A percentile compares a stretch with the other conserved stretches of the same genome.
Evolutionary conservation across 1,139 yeast genomes (phyloP).

Genomic region (Zygoascus sp.): DNA sequence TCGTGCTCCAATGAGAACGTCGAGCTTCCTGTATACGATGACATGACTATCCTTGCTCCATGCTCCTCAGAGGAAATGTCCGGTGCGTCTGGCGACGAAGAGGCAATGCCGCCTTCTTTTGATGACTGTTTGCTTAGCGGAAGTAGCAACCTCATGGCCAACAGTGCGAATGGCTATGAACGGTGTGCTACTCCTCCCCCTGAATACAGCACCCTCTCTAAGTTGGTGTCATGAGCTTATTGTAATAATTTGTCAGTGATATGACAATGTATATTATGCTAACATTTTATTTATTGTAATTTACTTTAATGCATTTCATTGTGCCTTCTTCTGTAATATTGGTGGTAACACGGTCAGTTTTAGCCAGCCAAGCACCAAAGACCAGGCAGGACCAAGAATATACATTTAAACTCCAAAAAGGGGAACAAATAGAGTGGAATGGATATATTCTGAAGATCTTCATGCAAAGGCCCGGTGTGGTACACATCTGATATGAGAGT

Average conservation of each 20-base stretch:
- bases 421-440: too few relatives aligned
- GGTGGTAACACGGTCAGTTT: too few relatives aligned
- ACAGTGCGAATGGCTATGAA: background rate
- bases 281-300: background rate
- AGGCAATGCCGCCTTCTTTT: slow-evolving; percentile 28
- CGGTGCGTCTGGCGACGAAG: slow-evolving; percentile 9
- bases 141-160: background rate
- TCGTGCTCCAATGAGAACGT: slow-evolving; percentile 64
- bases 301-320: background rate
- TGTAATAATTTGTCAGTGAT: background rate
- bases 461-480: too few relatives aligned
- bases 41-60: slow-evolving; percentile 5
- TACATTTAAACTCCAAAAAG: too few relatives aligned
- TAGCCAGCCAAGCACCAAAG: too few relatives aligned
- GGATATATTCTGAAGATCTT: too few relatives aligned
- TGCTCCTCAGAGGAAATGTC: slow-evolving; percentile 9
- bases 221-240: background rate
- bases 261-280: background rate
- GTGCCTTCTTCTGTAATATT: too few relatives aligned
- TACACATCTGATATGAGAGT: too few relatives aligned
- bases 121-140: slow-evolving; percentile 28
- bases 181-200: slow-evolving; percentile 20
- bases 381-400: too few relatives aligned
- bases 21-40: slow-evolving; percentile 61
- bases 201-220: slow-evolving; percentile 15